Evolutionary conservation across 2,329 filamentous ascomycete species (phyloP).

Genomic region (Trichoderma sp.): DNA sequence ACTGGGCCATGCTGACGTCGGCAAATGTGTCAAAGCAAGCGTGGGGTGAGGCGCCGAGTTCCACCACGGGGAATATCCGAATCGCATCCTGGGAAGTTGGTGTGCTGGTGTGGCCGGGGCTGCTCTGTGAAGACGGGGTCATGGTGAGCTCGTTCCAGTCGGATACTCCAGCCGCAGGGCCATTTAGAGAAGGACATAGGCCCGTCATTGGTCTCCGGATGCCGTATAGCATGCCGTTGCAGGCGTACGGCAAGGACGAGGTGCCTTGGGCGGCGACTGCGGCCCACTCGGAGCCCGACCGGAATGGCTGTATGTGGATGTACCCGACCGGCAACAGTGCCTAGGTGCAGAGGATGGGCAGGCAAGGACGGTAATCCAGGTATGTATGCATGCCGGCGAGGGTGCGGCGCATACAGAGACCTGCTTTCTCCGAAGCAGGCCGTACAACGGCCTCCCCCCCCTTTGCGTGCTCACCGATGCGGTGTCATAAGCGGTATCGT

Average conservation of each 20-base stretch:
- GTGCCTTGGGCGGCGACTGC: conserved; percentile 75
- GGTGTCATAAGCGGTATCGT: no score
- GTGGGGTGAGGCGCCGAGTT: conserved; percentile 70
- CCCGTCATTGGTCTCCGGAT: conserved; percentile 70
- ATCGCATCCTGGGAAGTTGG: conserved; percentile 84
- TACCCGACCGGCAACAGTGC: conserved; percentile 7
- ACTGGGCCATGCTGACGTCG: conserved; percentile 87
- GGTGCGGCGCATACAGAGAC: background rate
- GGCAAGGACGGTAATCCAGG: no score
- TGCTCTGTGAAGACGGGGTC: conserved; percentile 50
- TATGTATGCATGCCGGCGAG: background rate
- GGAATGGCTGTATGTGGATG: conserved; percentile 51
- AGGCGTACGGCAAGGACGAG: conserved; percentile 63
- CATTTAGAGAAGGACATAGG: conserved; percentile 32
- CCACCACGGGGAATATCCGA: conserved; percentile 61
- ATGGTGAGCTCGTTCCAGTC: conserved; percentile 72
- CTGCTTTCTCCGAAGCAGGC: no score
- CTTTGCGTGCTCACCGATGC: no score
- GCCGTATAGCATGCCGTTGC: conserved; percentile 79
- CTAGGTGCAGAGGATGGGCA: background rate
- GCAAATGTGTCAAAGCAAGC: conserved; percentile 90
- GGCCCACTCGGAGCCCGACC: conserved; percentile 63
- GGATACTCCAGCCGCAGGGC: conserved; percentile 52
- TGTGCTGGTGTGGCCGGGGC: conserved; percentile 76
- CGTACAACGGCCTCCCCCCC: no score